These are phyloP conservation scores for Fusarium acutatum DNA, from an alignment of 2,329 filamentous ascomycete species.

Conservation along the genomic window DNA sequence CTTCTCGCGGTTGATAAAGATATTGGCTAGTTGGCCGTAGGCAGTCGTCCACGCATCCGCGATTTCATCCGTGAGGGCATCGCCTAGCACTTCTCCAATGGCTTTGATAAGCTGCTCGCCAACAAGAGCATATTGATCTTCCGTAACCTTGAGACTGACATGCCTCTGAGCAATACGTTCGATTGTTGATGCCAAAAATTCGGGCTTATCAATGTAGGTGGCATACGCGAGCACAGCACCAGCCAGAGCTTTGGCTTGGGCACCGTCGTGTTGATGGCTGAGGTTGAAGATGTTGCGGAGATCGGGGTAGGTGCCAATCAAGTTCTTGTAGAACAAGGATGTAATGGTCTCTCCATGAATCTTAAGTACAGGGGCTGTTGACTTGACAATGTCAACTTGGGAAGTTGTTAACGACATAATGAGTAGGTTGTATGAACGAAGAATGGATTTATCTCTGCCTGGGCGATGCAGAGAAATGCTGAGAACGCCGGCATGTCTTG, in stretches of 20 bases:
- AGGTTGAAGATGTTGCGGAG: constrained; percentile 73
- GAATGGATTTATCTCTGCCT: no score
- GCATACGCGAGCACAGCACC: constrained; percentile 57
- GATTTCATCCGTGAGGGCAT: constrained; percentile 60
- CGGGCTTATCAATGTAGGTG: background rate
- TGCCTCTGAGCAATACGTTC: constrained; percentile 48
- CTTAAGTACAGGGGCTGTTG: background rate
- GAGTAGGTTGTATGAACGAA: background rate
- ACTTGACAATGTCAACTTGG: constrained; percentile 6
- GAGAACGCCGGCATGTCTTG: background rate
- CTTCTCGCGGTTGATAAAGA: constrained; percentile 68
- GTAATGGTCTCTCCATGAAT: constrained; percentile 73
- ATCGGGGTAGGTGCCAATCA: constrained; percentile 68
- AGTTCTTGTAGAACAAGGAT: constrained; percentile 71
- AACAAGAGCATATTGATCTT: constrained; percentile 4
- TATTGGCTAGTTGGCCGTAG: background rate
- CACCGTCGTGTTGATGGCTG: constrained; percentile 37
- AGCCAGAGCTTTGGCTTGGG: constrained; percentile 37
- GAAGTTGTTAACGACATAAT: background rate
- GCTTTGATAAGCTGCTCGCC: constrained; percentile 63
- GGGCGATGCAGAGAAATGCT: no score
- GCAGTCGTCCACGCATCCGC: background rate
- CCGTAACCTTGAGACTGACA: background rate
- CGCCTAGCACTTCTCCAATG: constrained; percentile 70
- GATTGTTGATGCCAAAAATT: constrained; percentile 45